Conservation (phyloP, 306 rosid genomes). For the Acacia crassicarpa region DNA sequence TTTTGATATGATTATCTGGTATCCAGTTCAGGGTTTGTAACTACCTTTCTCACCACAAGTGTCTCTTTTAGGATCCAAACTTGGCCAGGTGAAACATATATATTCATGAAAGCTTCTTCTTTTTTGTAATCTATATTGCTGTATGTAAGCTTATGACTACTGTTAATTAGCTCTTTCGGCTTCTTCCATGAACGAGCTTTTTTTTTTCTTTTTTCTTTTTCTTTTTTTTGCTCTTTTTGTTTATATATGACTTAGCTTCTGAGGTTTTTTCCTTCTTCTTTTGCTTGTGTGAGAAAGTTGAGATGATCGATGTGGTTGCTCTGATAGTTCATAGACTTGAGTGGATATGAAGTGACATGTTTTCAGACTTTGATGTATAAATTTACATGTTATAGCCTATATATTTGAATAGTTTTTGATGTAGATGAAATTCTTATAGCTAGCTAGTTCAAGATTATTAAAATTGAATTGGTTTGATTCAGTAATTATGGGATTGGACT, state of each 20-base stretch:
- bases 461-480: neutral
- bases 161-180: neutral
- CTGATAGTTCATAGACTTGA: neutral
- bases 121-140: neutral
- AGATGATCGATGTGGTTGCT: neutral
- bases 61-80: too few relatives aligned
- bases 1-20: too few relatives aligned
- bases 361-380: neutral
- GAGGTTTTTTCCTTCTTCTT: neutral
- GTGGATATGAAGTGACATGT: neutral
- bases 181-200: slow-evolving; percentile 21
- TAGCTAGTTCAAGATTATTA: neutral
- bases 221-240: neutral
- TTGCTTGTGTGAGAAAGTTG: neutral
- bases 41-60: too few relatives aligned
- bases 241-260: neutral
- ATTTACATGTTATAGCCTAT: neutral
- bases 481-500: too few relatives aligned
- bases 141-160: slow-evolving; percentile 14
- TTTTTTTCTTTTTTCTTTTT: too few relatives aligned
- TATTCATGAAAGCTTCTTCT: neutral
- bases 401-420: neutral
- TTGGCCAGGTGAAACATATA: slow-evolving; percentile 36
- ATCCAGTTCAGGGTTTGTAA: too few relatives aligned
- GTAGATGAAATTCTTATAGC: neutral